Evolutionary conservation across 148 eudicot genomes (phyloP), one percentile per base, ranked within the genome.

Genomic region (Rhododendron ovatum): DNA sequence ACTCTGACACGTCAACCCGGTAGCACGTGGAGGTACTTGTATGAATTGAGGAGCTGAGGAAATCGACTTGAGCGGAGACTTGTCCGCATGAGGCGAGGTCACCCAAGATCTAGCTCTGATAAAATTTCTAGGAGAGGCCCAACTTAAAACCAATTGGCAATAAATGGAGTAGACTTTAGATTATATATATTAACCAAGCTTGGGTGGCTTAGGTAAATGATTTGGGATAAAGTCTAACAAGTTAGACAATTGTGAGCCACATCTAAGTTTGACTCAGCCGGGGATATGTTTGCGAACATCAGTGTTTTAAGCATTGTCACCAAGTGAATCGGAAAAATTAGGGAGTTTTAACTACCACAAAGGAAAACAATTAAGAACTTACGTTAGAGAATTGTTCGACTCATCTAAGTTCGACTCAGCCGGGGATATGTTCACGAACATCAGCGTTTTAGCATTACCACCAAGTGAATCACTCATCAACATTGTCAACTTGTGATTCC

Each of bases 381-480:
- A 98, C 99, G 89, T 90, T 39, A 98, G 89, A 47, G 99, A 98
- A 89, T 98, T 98, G 92, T 94, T 91, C 11, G 95, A 92, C 90
- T 98, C 99, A 4, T 98, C 99, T 87, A 98, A 87, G 90, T 98
- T 98, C 75, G 98, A 94, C 85, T 94, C 93, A 11, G 98, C 99
- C 0, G 99, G 98, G 79, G 99, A 98, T 33, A 95, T 89, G 77
- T 98, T 98, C 6, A 98, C 99, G 80, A 98, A 98, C 99, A 98
- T 98, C 71, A 98, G 87, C 13, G 99, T 98, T 89, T 98, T 98
- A 41, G 99, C 98, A 87, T 98, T 98, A 30, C 99, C 99, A 39
- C 99, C 99, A 69, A 98, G 91, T 24, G 98, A 98, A 91, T 98
- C 99, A 76, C 98, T 95, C 99, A 98, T 95, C 80, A 98, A 89